Conservation (phyloP, 768 basidiomycete species). For the Hericium erinaceus region DNA sequence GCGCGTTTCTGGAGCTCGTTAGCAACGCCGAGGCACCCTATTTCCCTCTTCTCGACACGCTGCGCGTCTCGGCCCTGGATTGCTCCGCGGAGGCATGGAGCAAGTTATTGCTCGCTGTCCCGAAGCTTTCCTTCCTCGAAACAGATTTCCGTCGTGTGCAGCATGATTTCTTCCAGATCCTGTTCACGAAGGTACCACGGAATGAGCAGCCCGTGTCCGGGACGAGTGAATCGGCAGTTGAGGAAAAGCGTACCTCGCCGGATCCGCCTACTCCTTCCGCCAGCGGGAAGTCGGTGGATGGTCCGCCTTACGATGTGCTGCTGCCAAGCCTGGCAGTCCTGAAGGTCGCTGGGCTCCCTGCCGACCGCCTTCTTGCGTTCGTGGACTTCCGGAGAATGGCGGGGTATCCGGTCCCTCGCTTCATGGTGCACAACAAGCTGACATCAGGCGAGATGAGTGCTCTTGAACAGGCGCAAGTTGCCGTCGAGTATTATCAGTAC, state of each 20-base stretch:
- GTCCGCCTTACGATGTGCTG: not conserved
- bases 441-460: not conserved
- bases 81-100: slow-evolving; percentile 17
- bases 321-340: slow-evolving; percentile 1
- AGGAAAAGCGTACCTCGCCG: not conserved
- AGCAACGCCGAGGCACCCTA: slow-evolving; percentile 4
- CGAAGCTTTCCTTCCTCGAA: slow-evolving; percentile 1
- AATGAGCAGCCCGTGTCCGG: not conserved
- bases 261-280: not conserved
- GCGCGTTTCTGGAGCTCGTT: slow-evolving; percentile 27
- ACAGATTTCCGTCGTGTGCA: slow-evolving; percentile 6
- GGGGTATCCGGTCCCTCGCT: not conserved
- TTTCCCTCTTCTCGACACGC: slow-evolving; percentile 18
- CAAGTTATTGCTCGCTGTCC: slow-evolving; percentile 11
- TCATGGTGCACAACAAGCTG: not conserved
- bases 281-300: not conserved
- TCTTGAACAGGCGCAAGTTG: not conserved
- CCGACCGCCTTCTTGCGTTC: not conserved
- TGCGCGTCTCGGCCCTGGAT: slow-evolving; percentile 18
- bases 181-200: not conserved
- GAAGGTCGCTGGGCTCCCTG: slow-evolving; percentile 2
- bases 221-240: not conserved
- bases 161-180: not conserved
- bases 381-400: not conserved
- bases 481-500: slow-evolving; percentile 2